phyloP scores from a whole-genome alignment of 768 basidiomycete genomes.

The Tubosaeta brunneosetosa region DNA sequence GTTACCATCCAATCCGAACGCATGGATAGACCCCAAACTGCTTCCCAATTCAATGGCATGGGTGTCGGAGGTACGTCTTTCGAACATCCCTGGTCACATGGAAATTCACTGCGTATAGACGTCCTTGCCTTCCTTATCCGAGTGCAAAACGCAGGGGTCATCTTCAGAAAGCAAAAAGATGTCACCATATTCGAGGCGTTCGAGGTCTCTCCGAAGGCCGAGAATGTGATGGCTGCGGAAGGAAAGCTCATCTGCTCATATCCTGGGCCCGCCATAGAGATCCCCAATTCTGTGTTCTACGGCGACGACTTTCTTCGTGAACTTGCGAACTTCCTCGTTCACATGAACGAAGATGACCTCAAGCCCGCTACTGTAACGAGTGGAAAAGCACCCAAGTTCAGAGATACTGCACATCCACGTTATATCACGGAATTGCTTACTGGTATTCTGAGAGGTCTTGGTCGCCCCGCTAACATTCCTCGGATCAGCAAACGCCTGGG shows the following conservation, averaged over 20 bases:
- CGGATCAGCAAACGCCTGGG: background rate
- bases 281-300: constrained; percentile 18
- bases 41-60: background rate
- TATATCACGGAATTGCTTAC: constrained; percentile 44
- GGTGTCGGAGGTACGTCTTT: background rate
- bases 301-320: constrained; percentile 31
- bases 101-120: constrained; percentile 25
- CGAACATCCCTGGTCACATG: background rate
- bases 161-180: constrained; percentile 29
- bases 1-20: background rate
- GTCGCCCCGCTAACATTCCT: constrained; percentile 1
- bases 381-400: background rate
- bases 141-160: constrained; percentile 44
- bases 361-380: too few relatives aligned
- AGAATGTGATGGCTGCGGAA: constrained; percentile 26
- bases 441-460: constrained; percentile 39
- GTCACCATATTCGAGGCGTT: constrained; percentile 25
- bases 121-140: constrained; percentile 35
- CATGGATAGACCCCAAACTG: background rate
- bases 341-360: constrained; percentile 24
- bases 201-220: constrained; percentile 36
- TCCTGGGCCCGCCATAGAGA: constrained; percentile 40
- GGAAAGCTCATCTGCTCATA: constrained; percentile 29
- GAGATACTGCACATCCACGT: constrained; percentile 14
- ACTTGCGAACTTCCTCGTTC: constrained; percentile 35